These are phyloP conservation scores for Cryptococcus wingfieldii DNA, from an alignment of 1,284 basidiomycete genomes.

Conservation along the genomic window DNA sequence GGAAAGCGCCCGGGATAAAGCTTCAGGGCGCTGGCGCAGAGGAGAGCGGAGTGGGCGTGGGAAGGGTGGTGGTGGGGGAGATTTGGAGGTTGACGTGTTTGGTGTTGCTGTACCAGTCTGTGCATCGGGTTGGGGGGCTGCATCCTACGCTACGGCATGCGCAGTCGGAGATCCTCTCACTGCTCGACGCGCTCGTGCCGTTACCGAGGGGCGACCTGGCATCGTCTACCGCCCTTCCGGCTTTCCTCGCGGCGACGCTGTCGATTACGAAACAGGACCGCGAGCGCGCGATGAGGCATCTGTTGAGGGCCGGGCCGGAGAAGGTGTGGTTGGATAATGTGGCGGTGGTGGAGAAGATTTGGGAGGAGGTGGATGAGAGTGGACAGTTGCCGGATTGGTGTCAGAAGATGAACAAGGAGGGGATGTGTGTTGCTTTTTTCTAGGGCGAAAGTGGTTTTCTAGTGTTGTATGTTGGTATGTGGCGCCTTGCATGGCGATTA, in stretches of 20 bases:
- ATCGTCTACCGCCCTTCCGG: constrained; percentile 26
- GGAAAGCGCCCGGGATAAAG: constrained; percentile 10
- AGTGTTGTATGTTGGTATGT: too few species aligned
- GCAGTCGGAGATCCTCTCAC: constrained; percentile 18
- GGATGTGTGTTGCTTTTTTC: constrained; percentile 29
- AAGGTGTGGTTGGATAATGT: constrained; percentile 33
- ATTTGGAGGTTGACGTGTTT: constrained; percentile 2
- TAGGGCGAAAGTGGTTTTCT: constrained; percentile 1
- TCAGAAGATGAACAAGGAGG: constrained; percentile 30
- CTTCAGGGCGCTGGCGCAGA: background rate
- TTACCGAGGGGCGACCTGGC: constrained; percentile 27
- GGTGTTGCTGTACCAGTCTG: constrained; percentile 25
- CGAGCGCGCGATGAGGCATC: constrained; percentile 19
- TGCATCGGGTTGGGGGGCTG: constrained; percentile 25
- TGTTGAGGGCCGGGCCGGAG: constrained; percentile 25
- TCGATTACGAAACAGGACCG: constrained; percentile 20
- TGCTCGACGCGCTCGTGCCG: constrained; percentile 21
- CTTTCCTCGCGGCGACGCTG: constrained; percentile 27
- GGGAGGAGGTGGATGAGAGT: constrained; percentile 30
- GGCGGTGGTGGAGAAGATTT: constrained; percentile 28
- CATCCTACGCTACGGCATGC: constrained; percentile 27
- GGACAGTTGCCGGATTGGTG: constrained; percentile 29
- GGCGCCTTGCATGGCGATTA: too few species aligned
- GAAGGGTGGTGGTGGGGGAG: background rate
- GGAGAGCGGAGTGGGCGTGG: background rate